Evolutionary conservation across 441 rosid genomes (phyloP).

Genomic region (Adansonia madagascariensis): DNA sequence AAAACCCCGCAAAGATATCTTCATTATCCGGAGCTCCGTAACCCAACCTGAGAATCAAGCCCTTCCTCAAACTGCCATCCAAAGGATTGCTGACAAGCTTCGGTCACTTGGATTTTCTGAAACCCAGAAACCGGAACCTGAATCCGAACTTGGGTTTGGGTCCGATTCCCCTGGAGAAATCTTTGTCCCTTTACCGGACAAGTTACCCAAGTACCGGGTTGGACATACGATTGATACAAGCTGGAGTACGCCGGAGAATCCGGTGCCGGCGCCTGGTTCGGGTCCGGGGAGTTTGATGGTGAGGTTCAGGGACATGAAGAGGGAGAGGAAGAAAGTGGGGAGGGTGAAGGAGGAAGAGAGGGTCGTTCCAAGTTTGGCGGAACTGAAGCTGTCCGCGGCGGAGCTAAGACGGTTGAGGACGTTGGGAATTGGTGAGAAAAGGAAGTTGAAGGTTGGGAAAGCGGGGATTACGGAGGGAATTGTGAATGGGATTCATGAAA

Average conservation of each 20-base stretch:
- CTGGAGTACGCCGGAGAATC: slow-evolving; percentile 95
- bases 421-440: slow-evolving; percentile 64
- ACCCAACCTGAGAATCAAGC: slow-evolving; percentile 34
- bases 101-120: slow-evolving; percentile 79
- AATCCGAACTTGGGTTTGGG: slow-evolving; percentile 18
- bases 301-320: slow-evolving; percentile 64
- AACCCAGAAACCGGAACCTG: slow-evolving; percentile 22
- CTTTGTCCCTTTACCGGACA: slow-evolving; percentile 71
- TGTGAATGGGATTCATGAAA: slow-evolving; percentile 95
- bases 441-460: slow-evolving; percentile 85
- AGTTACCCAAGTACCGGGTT: slow-evolving; percentile 71
- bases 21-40: slow-evolving; percentile 42
- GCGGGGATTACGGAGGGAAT: slow-evolving; percentile 97
- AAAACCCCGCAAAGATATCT: slow-evolving; percentile 17
- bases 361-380: slow-evolving; percentile 74
- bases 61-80: slow-evolving; percentile 77
- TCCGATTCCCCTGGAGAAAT: slow-evolving; percentile 64
- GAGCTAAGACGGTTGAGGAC: slow-evolving; percentile 73
- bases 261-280: slow-evolving; percentile 80
- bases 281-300: slow-evolving; percentile 67
- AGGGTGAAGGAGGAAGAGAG: slow-evolving; percentile 46
- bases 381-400: slow-evolving; percentile 54
- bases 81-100: slow-evolving; percentile 90
- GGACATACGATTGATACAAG: slow-evolving; percentile 94
- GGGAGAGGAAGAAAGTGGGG: slow-evolving; percentile 43